Base-by-base conservation (phyloP, 768 basidiomycete genomes). In the Symmetrospora coprosmae region DNA sequence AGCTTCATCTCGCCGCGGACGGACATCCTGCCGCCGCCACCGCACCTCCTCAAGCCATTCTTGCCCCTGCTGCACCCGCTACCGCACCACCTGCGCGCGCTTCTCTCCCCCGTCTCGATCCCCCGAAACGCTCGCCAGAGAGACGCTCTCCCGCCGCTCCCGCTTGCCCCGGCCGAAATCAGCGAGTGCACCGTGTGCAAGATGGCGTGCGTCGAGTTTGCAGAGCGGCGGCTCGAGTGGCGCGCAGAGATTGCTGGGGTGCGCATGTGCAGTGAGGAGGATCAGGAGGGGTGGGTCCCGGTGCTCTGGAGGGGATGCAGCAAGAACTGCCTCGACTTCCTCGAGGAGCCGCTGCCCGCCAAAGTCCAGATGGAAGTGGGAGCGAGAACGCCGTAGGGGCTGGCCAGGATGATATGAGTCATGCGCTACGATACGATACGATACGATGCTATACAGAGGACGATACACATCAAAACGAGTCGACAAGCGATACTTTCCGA, bases 191-290 rank as follows among this genome's bases (percentile, higher is more conserved):
- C 61, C 9, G 19, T 16, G 13, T 65, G 65, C 58, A 19, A 50
- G 27, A 28, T 39, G 13, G 35, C 60, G 4, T 67, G 64, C 49
- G 38, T 43, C 33, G 5, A 28, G 16, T 63, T 49, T 23, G 65
- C 65, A 13, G 63, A 64, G 16, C 58, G 62, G 50, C 50, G 65
- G 7, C 4, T 66, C 39, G 66, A 67, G 46, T 67, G 66, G 66
- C 63, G 65, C 13, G 23, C 41, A 11, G 63, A 64, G 46, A 48
- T 23, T 3, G 38, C 53, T 16, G 39, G 39, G 25, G 39, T 11
- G 28, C 11, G 31, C 14, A 23, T 40, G 21, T 48, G 38, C 9
- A 27, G 46, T n/a, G 28, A 27, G 28, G 30, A 43, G 34, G 33
- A 46, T 27, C 14, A 45, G 28, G 38, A 31, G 46, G 40, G 50